Conservation (phyloP, 805 yeast genomes). For the Wickerhamiella domercqiae region DNA sequence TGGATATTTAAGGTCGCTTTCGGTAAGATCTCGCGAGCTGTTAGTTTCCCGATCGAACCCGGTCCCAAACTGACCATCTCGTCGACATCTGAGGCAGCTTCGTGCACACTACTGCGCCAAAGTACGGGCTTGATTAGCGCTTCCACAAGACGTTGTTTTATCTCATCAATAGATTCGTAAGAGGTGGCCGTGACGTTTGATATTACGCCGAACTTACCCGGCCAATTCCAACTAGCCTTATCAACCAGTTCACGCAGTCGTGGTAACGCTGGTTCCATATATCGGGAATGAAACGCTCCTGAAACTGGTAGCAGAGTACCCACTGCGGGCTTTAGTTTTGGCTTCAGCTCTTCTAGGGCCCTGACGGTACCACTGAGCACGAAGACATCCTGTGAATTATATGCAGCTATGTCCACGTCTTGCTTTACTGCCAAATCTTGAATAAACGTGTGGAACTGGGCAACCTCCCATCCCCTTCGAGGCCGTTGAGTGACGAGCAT, state of each 20-base stretch:
- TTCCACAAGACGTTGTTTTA: slow-evolving; percentile 16
- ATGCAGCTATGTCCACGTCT: slow-evolving; percentile 30
- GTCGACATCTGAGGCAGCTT: slow-evolving; percentile 9
- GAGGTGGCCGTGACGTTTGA: slow-evolving; percentile 24
- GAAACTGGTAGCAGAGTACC: slow-evolving; percentile 28
- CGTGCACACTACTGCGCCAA: slow-evolving; percentile 20
- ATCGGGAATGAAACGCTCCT: slow-evolving; percentile 36
- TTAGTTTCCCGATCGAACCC: slow-evolving; percentile 19
- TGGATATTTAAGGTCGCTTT: background rate
- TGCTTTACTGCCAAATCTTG: slow-evolving; percentile 7
- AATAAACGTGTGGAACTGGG: slow-evolving; percentile 7
- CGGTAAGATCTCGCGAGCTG: slow-evolving; percentile 1
- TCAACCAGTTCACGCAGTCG: slow-evolving; percentile 20
- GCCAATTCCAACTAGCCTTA: slow-evolving; percentile 6
- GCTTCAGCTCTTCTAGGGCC: slow-evolving; percentile 20
- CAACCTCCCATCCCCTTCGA: slow-evolving; percentile 2
- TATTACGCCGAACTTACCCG: slow-evolving; percentile 17
- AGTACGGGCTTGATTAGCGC: slow-evolving; percentile 22
- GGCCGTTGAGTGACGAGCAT: slow-evolving; percentile 14
- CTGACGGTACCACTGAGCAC: slow-evolving; percentile 31
- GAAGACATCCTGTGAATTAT: slow-evolving; percentile 30
- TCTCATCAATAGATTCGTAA: slow-evolving; percentile 18
- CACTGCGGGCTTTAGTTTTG: slow-evolving; percentile 12
- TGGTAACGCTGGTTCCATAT: slow-evolving; percentile 27
- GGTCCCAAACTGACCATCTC: slow-evolving; percentile 19